Evolutionary conservation across 305 asterid species (phyloP), one percentile per base, ranked within the genome.

Genomic region (Solanum aculeatissimum): DNA sequence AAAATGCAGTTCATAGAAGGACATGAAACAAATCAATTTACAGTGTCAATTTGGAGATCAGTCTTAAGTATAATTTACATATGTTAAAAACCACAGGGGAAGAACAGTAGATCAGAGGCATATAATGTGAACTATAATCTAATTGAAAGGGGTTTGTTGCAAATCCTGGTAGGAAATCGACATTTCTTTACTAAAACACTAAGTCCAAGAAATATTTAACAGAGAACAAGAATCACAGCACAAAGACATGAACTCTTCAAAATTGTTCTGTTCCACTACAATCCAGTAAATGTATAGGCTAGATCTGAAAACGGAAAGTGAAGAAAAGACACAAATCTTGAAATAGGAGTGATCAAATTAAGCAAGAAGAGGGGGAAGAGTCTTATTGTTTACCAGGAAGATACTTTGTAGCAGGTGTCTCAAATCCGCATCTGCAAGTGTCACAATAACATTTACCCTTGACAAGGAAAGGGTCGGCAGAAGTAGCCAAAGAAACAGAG

Each of bases 381-480:
- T 0, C 12, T 13, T 1, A 45, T 0, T 3, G 15, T 32, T 85
- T 86, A 94, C 98, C 95, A 7, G 91, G 83, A 84, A 93, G 89
- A 62, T 86, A 83, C 65, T 80, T 88, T 65, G 94, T 65, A 81
- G 94, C 94, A 9, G 85, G 23, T 69, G 93, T 94, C 87, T 95
- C 95, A 51, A 83, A 95, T 63, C 98, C 98, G 79, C 93, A 93
- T 58, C 90, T 94, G 93, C 98, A 95, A 81, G 94, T 91, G 84
- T 95, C 98, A 78, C 97, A 93, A 91, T 94, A 95, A 16, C 84
- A 90, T 27, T 7, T 51, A 4, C 98, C 98, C 58, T 43, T 83
- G 3, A 94, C 89, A 32, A 89, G 14, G 66, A 91, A 87, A 0
- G 92, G 89, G 21, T 75, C 83, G 9, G 40, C 43, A 7, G 92